These are phyloP conservation scores for Calonectria multiphialidica DNA, from an alignment of 2,329 filamentous ascomycete genomes.

Conservation along the genomic window DNA sequence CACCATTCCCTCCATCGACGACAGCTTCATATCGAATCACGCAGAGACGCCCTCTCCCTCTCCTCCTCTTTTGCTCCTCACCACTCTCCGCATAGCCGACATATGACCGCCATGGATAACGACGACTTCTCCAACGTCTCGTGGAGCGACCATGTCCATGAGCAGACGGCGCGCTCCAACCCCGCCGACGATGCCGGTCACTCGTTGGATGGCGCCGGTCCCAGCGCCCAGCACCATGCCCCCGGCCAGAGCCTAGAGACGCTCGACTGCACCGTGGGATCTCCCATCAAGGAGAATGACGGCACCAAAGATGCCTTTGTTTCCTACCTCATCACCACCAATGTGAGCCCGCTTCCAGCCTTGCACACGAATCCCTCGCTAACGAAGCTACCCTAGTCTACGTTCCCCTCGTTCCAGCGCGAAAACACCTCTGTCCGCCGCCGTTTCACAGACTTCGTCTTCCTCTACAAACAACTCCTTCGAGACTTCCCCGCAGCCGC, in stretches of 20 bases:
- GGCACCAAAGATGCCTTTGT: conserved; percentile 97
- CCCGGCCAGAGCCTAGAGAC: conserved; percentile 77
- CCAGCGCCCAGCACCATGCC: conserved; percentile 67
- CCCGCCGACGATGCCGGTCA: conserved; percentile 44
- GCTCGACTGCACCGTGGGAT: conserved; percentile 85
- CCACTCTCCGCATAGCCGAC: background rate
- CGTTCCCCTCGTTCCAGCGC: conserved; percentile 93
- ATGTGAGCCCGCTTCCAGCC: conserved; percentile 65
- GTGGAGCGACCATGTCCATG: conserved; percentile 74
- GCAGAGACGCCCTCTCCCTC: background rate
- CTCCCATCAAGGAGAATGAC: conserved; percentile 94
- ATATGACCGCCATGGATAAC: conserved; percentile 61
- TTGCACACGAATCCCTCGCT: background rate
- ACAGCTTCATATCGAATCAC: background rate
- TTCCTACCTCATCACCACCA: conserved; percentile 92
- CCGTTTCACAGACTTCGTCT: conserved; percentile 98
- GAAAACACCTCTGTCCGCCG: conserved; percentile 83
- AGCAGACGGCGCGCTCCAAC: conserved; percentile 47
- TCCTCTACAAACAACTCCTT: conserved; percentile 90
- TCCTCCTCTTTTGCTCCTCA: background rate
- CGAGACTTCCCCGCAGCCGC: conserved; percentile 92
- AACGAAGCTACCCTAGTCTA: conserved; percentile 70
- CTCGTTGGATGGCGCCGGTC: conserved; percentile 58
- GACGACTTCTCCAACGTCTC: conserved; percentile 87
- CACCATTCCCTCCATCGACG: conserved; percentile 1